Evolutionary conservation across 2,329 filamentous ascomycete genomes (phyloP).

Genomic region (Curvularia sp.): DNA sequence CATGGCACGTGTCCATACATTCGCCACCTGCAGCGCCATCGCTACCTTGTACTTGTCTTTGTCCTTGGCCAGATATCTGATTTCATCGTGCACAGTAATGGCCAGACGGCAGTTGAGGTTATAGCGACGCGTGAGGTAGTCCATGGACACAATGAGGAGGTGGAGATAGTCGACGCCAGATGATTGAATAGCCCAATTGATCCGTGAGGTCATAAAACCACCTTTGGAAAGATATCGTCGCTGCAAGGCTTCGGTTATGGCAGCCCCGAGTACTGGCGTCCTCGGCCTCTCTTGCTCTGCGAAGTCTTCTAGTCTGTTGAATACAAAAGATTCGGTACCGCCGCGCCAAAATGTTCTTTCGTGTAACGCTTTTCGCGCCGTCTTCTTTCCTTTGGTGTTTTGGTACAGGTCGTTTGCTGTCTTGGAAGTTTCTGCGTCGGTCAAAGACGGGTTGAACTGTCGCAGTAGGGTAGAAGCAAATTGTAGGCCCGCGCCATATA

Average conservation of each 20-base stretch:
- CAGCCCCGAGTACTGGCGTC: conserved; percentile 90
- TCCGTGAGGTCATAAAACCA: conserved; percentile 91
- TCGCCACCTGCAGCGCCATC: conserved; percentile 91
- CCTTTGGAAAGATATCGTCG: conserved; percentile 84
- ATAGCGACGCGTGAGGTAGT: conserved; percentile 85
- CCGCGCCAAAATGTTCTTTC: conserved; percentile 90
- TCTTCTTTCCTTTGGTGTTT: conserved; percentile 89
- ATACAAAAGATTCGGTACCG: conserved; percentile 95
- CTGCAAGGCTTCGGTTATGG: conserved; percentile 96
- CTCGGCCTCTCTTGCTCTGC: conserved; percentile 90
- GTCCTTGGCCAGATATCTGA: conserved; percentile 86
- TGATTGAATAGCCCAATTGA: conserved; percentile 99
- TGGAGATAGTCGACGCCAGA: conserved; percentile 97
- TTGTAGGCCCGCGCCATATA: conserved; percentile 95
- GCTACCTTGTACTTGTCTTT: conserved; percentile 87
- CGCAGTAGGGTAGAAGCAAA: conserved; percentile 89
- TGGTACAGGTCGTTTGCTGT: conserved; percentile 83
- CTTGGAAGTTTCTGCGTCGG: conserved; percentile 76
- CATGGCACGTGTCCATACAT: conserved; percentile 97
- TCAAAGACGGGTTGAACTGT: conserved; percentile 88
- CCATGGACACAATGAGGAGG: conserved; percentile 91
- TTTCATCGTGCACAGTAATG: conserved; percentile 97
- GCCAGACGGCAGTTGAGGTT: conserved; percentile 84
- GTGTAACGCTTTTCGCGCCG: conserved; percentile 72
- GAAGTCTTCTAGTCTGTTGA: conserved; percentile 98